Conservation (phyloP, 2,329 filamentous ascomycete genomes). For the Alternaria burnsii region DNA sequence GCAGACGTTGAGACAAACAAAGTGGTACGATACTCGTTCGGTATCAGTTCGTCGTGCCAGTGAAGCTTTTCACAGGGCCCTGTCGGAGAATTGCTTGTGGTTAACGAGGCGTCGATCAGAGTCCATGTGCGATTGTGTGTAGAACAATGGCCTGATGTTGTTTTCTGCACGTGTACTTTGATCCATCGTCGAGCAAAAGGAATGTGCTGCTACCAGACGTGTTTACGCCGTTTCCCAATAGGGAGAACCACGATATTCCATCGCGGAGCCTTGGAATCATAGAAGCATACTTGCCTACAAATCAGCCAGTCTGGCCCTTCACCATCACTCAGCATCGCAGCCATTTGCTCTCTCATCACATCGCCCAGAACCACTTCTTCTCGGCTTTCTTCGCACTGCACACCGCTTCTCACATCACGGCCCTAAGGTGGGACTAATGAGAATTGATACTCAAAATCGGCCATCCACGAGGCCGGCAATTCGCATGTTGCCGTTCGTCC, state of each 20-base stretch:
- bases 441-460: constrained; percentile 7
- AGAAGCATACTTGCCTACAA: not conserved
- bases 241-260: constrained; percentile 22
- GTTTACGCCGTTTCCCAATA: constrained; percentile 25
- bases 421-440: constrained; percentile 37
- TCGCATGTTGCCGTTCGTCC: constrained; percentile 10
- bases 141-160: constrained; percentile 48
- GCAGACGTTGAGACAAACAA: constrained; percentile 42
- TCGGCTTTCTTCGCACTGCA: constrained; percentile 33
- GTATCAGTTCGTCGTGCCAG: constrained; percentile 29
- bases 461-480: constrained; percentile 25
- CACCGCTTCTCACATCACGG: constrained; percentile 32
- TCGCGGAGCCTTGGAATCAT: not conserved
- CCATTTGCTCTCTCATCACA: constrained; percentile 17
- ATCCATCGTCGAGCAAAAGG: constrained; percentile 7
- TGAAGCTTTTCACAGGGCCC: constrained; percentile 25
- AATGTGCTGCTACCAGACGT: not conserved
- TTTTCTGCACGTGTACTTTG: constrained; percentile 24
- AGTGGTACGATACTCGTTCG: constrained; percentile 43
- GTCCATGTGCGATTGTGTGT: constrained; percentile 4
- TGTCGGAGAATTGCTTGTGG: constrained; percentile 14
- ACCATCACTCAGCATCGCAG: constrained; percentile 24
- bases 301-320: constrained; percentile 1
- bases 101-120: constrained; percentile 8
- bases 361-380: constrained; percentile 11